These are phyloP conservation scores for Cornus kousa DNA, from an alignment of 148 eudicot genomes.

Conservation along the genomic window DNA sequence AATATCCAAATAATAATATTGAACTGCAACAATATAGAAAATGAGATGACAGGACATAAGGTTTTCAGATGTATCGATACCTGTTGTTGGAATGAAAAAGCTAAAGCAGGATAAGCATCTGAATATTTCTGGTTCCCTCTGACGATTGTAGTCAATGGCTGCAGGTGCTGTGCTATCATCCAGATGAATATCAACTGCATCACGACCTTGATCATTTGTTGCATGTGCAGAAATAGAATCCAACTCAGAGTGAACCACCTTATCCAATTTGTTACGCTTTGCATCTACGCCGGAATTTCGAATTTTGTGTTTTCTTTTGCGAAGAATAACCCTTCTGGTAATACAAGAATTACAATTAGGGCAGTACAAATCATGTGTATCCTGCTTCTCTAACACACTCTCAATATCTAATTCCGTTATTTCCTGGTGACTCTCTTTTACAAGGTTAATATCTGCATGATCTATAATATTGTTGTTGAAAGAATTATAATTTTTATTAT, in stretches of 20 bases:
- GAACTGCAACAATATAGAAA: slow-evolving; percentile 3
- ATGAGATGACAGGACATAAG: background rate
- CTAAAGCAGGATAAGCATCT: slow-evolving; percentile 86
- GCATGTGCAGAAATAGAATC: slow-evolving; percentile 15
- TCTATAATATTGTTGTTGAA: slow-evolving; percentile 19
- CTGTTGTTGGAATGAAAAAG: slow-evolving; percentile 57
- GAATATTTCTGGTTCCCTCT: slow-evolving; percentile 39
- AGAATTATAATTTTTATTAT: slow-evolving; percentile 13
- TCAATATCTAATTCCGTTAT: slow-evolving; percentile 63
- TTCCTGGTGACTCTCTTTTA: slow-evolving; percentile 33
- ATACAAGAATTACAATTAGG: slow-evolving; percentile 88
- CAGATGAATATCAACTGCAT: slow-evolving; percentile 15
- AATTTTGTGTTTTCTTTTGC: slow-evolving; percentile 65
- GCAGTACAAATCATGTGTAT: slow-evolving; percentile 75
- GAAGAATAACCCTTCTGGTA: slow-evolving; percentile 79
- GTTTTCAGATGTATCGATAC: slow-evolving; percentile 29
- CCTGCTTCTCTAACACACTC: slow-evolving; percentile 61
- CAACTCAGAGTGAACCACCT: background rate
- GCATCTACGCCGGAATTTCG: slow-evolving; percentile 38
- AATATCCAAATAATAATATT: background rate
- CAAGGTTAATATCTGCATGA: slow-evolving; percentile 22
- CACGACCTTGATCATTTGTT: slow-evolving; percentile 19
- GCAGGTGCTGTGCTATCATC: slow-evolving; percentile 10
- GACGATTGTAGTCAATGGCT: slow-evolving; percentile 14
- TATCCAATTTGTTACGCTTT: slow-evolving; percentile 35